Percentiles rank a stretch among this genome's conserved stretches.
Conservation (phyloP, 495 filamentous ascomycete species). For the Trichoderma reesei region DNA sequence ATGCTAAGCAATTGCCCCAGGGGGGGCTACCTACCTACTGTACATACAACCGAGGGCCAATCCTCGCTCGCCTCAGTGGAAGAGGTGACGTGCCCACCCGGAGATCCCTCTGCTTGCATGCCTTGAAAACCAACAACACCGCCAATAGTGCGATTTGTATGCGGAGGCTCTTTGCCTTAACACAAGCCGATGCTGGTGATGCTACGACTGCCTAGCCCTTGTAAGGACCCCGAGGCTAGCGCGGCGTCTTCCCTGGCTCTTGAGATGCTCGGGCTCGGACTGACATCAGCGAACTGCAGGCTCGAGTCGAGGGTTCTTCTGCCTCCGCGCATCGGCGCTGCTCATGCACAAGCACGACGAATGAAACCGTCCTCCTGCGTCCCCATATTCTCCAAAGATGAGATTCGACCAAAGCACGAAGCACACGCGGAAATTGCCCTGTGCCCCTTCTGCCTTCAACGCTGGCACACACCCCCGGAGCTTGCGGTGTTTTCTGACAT, state of each 20-base stretch:
- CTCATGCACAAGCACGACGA: neutral
- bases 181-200: no score
- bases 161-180: neutral
- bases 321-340: conserved; percentile 5
- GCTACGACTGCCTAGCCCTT: neutral
- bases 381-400: neutral
- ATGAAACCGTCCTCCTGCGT: conserved; percentile 6
- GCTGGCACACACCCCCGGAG: conserved; percentile 1
- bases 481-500: conserved; percentile 9
- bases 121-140: neutral
- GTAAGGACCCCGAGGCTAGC: neutral
- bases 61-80: neutral
- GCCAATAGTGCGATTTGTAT: neutral
- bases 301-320: neutral
- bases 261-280: neutral
- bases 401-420: neutral
- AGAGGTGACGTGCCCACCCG: neutral
- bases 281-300: neutral
- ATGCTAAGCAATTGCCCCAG: neutral
- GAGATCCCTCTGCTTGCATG: neutral
- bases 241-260: neutral
- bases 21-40: neutral
- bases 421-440: neutral
- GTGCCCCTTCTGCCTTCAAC: no score
- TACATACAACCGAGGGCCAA: neutral